A percentile compares a stretch with the other conserved stretches of the same genome.
phyloP scores from a whole-genome alignment of 1,284 basidiomycete species.

The Paramarasmius palmivorus region DNA sequence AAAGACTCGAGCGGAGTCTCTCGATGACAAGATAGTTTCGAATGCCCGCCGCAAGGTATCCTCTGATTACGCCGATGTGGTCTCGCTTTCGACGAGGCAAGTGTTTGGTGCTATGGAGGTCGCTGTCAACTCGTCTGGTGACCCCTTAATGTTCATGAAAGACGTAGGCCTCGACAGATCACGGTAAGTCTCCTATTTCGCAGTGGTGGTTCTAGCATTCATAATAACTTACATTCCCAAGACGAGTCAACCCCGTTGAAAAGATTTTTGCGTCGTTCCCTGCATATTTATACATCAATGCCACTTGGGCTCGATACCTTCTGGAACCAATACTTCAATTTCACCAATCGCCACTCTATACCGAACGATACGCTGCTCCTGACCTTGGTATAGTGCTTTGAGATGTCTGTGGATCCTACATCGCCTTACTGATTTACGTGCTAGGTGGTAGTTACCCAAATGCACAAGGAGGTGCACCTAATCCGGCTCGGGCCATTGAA shows the following conservation, averaged over 20 bases:
- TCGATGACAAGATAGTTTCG: slow-evolving; percentile 36
- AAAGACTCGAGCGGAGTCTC: slow-evolving; percentile 25
- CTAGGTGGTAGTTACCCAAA: slow-evolving; percentile 1
- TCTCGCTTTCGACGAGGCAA: slow-evolving; percentile 42
- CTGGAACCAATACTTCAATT: slow-evolving; percentile 46
- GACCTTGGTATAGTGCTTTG: slow-evolving; percentile 37
- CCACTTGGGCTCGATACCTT: slow-evolving; percentile 37
- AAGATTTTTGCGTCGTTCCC: slow-evolving; percentile 49
- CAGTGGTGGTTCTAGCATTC: neutral
- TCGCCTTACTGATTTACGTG: neutral
- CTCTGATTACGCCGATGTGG: slow-evolving; percentile 39
- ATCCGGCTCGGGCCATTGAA: slow-evolving; percentile 22
- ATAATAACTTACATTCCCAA: neutral
- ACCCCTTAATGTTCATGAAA: slow-evolving; percentile 1
- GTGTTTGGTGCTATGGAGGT: slow-evolving; percentile 29
- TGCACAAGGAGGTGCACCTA: slow-evolving; percentile 20
- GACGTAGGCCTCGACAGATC: neutral
- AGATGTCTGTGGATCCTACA: neutral
- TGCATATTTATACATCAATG: slow-evolving; percentile 45
- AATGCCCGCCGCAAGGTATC: slow-evolving; percentile 26
- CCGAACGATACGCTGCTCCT: slow-evolving; percentile 28
- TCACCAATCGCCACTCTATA: slow-evolving; percentile 31
- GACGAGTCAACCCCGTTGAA: neutral
- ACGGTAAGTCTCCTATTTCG: neutral
- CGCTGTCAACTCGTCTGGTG: slow-evolving; percentile 9